Percentiles rank a stretch among this genome's conserved stretches.
Conservation (phyloP, 2,329 filamentous ascomycete species). For the Hypoxylon sp. region DNA sequence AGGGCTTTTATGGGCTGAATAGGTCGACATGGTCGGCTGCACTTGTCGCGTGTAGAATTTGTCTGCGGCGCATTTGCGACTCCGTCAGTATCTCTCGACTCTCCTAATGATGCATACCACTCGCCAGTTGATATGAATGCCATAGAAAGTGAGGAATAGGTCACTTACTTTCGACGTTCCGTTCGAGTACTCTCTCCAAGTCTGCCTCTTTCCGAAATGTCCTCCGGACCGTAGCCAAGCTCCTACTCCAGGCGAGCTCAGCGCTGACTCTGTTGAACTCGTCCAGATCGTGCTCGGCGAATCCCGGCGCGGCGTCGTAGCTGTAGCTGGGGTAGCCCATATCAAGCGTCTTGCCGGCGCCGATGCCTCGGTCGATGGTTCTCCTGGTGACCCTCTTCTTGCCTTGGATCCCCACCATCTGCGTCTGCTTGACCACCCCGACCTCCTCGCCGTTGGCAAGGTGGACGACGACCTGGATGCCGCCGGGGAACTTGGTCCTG, state of each 20-base stretch:
- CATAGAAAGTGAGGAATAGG: background rate
- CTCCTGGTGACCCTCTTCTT: slow-evolving; percentile 49
- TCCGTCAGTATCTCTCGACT: background rate
- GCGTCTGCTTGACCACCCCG: slow-evolving; percentile 51
- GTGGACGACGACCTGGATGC: slow-evolving; percentile 52
- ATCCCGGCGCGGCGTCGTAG: slow-evolving; percentile 65
- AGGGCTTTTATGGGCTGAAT: slow-evolving; percentile 66
- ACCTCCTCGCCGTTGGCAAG: slow-evolving; percentile 50
- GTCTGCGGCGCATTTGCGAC: slow-evolving; percentile 39
- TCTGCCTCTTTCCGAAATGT: slow-evolving; percentile 71
- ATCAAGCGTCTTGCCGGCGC: slow-evolving; percentile 48
- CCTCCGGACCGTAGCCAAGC: slow-evolving; percentile 64
- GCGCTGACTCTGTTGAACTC: slow-evolving; percentile 71
- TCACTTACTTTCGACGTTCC: slow-evolving; percentile 66
- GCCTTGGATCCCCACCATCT: slow-evolving; percentile 56
- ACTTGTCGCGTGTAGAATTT: slow-evolving; percentile 67
- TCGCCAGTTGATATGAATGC: background rate
- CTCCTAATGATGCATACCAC: too few relatives aligned
- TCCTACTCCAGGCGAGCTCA: slow-evolving; percentile 74
- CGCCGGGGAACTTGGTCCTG: slow-evolving; percentile 50
- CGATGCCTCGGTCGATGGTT: slow-evolving; percentile 49
- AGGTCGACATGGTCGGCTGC: slow-evolving; percentile 67
- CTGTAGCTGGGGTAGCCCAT: slow-evolving; percentile 52
- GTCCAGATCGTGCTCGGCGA: slow-evolving; percentile 74
- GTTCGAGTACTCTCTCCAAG: slow-evolving; percentile 70